These are phyloP conservation scores for Metarhizium robertsii DNA, from an alignment of 2,329 filamentous ascomycete genomes.

Conservation along the genomic window DNA sequence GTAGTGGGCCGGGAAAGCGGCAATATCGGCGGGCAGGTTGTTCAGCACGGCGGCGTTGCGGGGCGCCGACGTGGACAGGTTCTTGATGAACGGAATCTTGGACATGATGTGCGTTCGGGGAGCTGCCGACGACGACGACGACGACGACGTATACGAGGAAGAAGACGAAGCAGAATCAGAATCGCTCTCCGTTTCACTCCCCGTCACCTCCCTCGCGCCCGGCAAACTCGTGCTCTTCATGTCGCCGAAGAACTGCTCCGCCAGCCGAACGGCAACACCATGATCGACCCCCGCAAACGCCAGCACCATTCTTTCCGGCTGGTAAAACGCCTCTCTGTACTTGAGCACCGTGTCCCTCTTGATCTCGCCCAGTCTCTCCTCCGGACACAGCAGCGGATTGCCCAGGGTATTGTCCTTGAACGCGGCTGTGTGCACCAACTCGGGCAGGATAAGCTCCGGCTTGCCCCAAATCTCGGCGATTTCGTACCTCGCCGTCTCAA, in stretches of 20 bases:
- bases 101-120: conserved; percentile 62
- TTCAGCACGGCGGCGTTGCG: conserved; percentile 48
- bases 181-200: conserved; percentile 23
- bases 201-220: not conserved
- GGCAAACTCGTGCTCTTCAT: conserved; percentile 48
- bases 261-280: conserved; percentile 64
- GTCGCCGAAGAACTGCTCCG: conserved; percentile 82
- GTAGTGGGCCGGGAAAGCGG: conserved; percentile 61
- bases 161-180: conserved; percentile 6
- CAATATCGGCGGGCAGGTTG: conserved; percentile 25
- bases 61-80: conserved; percentile 66
- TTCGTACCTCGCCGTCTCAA: conserved; percentile 89
- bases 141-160: conserved; percentile 27
- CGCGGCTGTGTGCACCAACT: conserved; percentile 89
- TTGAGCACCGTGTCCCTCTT: conserved; percentile 62
- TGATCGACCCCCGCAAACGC: conserved; percentile 92
- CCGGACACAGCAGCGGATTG: conserved; percentile 84
- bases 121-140: conserved; percentile 24
- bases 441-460: conserved; percentile 89
- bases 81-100: conserved; percentile 84
- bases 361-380: conserved; percentile 70
- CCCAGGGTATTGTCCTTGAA: conserved; percentile 95
- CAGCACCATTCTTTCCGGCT: conserved; percentile 83
- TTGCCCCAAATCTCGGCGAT: conserved; percentile 97
- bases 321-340: conserved; percentile 78